phyloP scores from a whole-genome alignment of 164 flowering plant species.

The Chloranthus sessilifolius region DNA sequence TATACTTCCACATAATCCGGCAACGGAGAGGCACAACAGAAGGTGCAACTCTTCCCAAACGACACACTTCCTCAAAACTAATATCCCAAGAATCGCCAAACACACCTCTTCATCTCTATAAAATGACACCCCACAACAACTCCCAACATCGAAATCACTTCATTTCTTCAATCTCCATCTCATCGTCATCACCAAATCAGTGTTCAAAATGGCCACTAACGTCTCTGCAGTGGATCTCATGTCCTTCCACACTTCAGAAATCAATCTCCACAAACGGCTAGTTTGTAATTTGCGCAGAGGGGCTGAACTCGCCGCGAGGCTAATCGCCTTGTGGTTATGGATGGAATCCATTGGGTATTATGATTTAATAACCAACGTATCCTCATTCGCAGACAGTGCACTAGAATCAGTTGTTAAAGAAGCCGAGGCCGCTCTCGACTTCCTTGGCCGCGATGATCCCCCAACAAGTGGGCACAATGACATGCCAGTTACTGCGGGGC shows the following conservation, averaged over 20 bases:
- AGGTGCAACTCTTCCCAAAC: no score
- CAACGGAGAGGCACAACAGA: no score
- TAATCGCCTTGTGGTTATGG: constrained; percentile 5
- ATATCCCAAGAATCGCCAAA: no score
- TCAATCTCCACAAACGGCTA: not conserved
- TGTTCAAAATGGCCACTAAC: no score
- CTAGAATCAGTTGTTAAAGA: not conserved
- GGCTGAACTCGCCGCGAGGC: not conserved
- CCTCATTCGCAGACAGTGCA: not conserved
- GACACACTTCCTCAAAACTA: no score
- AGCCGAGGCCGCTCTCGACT: not conserved
- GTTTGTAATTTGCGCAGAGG: not conserved
- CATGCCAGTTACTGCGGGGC: constrained; percentile 2
- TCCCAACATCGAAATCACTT: no score
- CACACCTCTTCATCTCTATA: no score
- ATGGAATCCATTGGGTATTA: constrained; percentile 4
- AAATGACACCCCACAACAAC: no score
- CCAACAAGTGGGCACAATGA: not conserved
- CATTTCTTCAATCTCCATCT: not conserved
- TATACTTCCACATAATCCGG: no score
- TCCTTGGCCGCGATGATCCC: not conserved
- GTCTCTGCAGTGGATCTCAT: not conserved
- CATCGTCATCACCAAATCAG: not conserved
- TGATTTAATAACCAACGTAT: not conserved
- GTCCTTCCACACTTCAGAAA: not conserved